phyloP scores from a whole-genome alignment of 805 yeast genomes.

The Zygosaccharomyces siamensis region DNA sequence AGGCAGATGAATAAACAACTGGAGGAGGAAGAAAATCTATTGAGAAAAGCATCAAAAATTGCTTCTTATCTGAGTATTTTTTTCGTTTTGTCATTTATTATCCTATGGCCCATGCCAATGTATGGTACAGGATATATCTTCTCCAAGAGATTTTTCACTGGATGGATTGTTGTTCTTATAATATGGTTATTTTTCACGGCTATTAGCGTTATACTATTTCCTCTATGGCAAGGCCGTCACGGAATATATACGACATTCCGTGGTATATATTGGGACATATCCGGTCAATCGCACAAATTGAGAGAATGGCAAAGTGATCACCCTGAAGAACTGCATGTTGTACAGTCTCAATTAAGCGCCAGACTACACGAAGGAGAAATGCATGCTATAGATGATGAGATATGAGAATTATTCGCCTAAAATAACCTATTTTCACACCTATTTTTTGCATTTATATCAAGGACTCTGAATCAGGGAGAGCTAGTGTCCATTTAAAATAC shows the following conservation, averaged over 20 bases:
- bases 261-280: conserved; percentile 80
- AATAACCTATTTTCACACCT: no score
- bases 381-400: conserved; percentile 1
- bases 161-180: conserved; percentile 80
- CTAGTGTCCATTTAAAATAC: no score
- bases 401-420: not conserved
- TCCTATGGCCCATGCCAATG: conserved; percentile 95
- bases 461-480: no score
- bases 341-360: conserved; percentile 57
- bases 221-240: conserved; percentile 68
- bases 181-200: conserved; percentile 75
- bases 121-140: conserved; percentile 76
- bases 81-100: conserved; percentile 57
- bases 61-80: conserved; percentile 59
- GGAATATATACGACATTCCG: conserved; percentile 60
- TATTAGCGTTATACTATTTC: conserved; percentile 59
- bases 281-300: conserved; percentile 71
- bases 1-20: conserved; percentile 23
- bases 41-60: conserved; percentile 53
- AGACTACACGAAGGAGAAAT: conserved; percentile 11
- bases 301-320: conserved; percentile 69
- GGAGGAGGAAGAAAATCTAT: conserved; percentile 49
- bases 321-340: conserved; percentile 72
- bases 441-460: no score
- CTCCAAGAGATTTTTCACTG: conserved; percentile 72